Base-by-base conservation (phyloP, 129 eudicot genomes). In the Flaveria robusta region DNA sequence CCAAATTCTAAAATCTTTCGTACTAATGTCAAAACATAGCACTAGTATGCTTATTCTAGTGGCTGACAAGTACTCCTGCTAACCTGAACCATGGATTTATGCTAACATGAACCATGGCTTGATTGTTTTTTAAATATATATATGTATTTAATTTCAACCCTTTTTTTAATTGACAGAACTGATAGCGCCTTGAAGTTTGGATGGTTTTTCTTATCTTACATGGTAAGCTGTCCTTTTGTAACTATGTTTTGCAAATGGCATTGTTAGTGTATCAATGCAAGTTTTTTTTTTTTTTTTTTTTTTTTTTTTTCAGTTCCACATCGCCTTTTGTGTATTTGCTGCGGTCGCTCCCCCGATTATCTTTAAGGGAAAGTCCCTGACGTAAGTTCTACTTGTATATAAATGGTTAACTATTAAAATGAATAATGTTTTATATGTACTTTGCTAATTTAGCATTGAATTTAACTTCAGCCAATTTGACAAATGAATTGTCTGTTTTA, bases 291-390 rank as follows among this genome's bases (percentile, higher is more conserved):
- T 15, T 5, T 14, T 71, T 79, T n/a, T n/a, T n/a, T 1, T 50
- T 80, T 70, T 60, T 56, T 55, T 15, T 5, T 14, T 71, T 79
- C 93, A 93, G 98, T 76, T 93, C 65, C 98, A 93, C 75, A 90
- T 93, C 54, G 88, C 84, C 67, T 93, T 93, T 83, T 91, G 96
- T 29, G 83, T 88, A 59, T 84, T 91, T 68, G 96, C 98, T 71
- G 87, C 98, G 9, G 83, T 91, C 66, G 98, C 98, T 79, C 98
- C 98, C 77, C 98, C 97, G 23, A 82, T 93, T 10, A 77, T 93
- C 68, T 93, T 93, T 50, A 88, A 89, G 85, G 97, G 96, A 50
- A 87, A 91, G 79, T 91, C 98, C 68, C 87, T 93, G 75, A 81
- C 97, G 98, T 93, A 85, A 72, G 91, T 83, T 77, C 31, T 31